phyloP scores from a whole-genome alignment of 1,139 yeast genomes.

The Lodderomyces theae region DNA sequence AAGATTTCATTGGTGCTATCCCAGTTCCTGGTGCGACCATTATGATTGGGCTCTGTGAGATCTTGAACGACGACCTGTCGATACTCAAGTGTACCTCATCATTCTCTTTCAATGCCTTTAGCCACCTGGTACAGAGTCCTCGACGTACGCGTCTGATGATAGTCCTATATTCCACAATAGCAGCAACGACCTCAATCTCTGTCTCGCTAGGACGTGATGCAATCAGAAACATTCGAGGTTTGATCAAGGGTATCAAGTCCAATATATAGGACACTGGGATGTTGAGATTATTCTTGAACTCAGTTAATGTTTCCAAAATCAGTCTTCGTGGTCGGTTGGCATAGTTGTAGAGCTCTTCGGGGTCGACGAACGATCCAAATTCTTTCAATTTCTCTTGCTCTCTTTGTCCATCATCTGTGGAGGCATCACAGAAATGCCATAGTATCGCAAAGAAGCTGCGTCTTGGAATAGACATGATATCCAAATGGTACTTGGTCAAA shows the following conservation, averaged over 20 bases:
- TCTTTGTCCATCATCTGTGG: constrained; percentile 44
- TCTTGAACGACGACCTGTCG: constrained; percentile 46
- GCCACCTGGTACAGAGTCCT: constrained; percentile 84
- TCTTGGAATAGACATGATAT: constrained; percentile 78
- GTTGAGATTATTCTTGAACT: constrained; percentile 64
- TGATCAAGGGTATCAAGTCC: constrained; percentile 74
- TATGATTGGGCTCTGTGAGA: constrained; percentile 56
- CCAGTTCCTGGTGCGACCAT: constrained; percentile 93
- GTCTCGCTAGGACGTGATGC: constrained; percentile 54
- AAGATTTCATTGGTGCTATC: constrained; percentile 79
- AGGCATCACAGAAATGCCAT: constrained; percentile 68
- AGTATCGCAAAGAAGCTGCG: constrained; percentile 69
- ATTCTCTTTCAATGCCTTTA: constrained; percentile 47
- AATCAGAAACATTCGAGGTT: constrained; percentile 81
- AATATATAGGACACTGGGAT: constrained; percentile 74
- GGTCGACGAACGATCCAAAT: constrained; percentile 68
- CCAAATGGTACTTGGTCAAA: constrained; percentile 76
- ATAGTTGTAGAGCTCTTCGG: constrained; percentile 81
- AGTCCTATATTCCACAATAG: constrained; percentile 84
- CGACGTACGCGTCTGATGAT: constrained; percentile 69
- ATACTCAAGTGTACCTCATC: constrained; percentile 57
- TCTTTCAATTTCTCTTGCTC: constrained; percentile 76
- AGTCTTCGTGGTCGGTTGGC: constrained; percentile 91
- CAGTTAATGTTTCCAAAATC: constrained; percentile 76
- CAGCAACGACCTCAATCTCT: constrained; percentile 64